Evolutionary conservation across 2,329 filamentous ascomycete genomes (phyloP), one percentile per base, ranked within the genome.

Genomic region (Diplodia mutila): DNA sequence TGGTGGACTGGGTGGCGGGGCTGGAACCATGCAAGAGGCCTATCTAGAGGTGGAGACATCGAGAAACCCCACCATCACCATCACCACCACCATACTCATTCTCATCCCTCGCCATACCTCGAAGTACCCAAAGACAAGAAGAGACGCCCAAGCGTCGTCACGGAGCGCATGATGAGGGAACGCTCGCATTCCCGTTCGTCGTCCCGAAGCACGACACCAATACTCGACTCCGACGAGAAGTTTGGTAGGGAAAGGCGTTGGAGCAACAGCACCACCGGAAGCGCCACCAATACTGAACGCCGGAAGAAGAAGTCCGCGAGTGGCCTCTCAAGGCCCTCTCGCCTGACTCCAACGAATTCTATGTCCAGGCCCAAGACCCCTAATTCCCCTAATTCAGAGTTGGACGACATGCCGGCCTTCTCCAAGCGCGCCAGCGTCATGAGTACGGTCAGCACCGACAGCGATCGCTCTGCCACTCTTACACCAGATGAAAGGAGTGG

Each of bases 1-100:
- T 96, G 93, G 93, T 96, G 94, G 91, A 87, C 92, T 1, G 91
- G 92, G 0, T 92, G 91, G 85, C 82, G 86, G 39, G 85, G 83
- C 29, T 84, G 82, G 81, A 76, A 77, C 70, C 73, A 73, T 32
- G 75, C 76, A 11, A 68, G 75, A 12, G 76, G 76, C n/a, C 65
- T 77, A 63, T 72, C 70, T 8, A 67, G 71, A 5, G 69, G 72
- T 6, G 66, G 65, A 7, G 77, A 79, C 52, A 71, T 78, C 2
- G 77, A 79, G 57, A 77, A 75, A 69, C 72, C 59, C 14, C 73
- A 72, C 42, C 46, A 39, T n/a, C 73, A 75, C 61, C 49, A 42
- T 53, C 39, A 48, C 23, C 73, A 48, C 23, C 73, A 48, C 23
- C 68, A 70, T 39, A 23, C 32, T n/a, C 66, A 69, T 42, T 25